Evolutionary conservation across 1,139 yeast genomes (phyloP), one percentile per base, ranked within the genome.

Genomic region (Yamadazyma buinensis): DNA sequence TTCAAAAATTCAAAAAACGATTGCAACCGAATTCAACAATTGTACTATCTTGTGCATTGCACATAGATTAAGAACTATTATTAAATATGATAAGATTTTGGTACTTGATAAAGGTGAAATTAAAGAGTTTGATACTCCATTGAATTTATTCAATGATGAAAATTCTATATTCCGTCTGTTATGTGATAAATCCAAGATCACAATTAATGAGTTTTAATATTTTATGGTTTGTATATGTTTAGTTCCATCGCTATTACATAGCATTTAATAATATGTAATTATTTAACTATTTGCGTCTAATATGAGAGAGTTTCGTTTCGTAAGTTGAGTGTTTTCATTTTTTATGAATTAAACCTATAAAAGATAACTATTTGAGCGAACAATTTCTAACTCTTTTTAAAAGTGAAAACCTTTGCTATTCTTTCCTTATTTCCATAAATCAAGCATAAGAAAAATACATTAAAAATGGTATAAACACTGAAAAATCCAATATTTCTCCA

Each of bases 401-500:
- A n/a, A n/a, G n/a, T n/a, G n/a, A n/a, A n/a, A n/a, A n/a, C n/a
- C n/a, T 14, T 15, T 25, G 27, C n/a, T 6, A 23, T n/a, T 13
- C 13, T n/a, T 23, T 4, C 14, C 14, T 13, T 23, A 8, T 25
- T 25, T 10, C 19, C 19, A 25, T 17, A 25, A 24, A 19, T 27
- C n/a, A 18, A 4, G 5, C n/a, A 25, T 8, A 26, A 19, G 4
- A 33, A 24, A 5, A 11, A 36, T 17, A 77, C 25, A 49, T 81
- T 80, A 63, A 80, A 79, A 20, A 61, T 36, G 39, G 77, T 65
- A 52, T 75, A 81, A 10, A 61, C 80, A 61, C 73, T 73, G 43
- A 65, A 63, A 40, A 82, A 63, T 15, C 88, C 88, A 39, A 80
- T 39, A 49, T 81, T 79, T 64, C 87, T 72, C 85, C 86, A 80